phyloP scores from a whole-genome alignment of 495 filamentous ascomycete genomes.

The Sabuloglossum arenarium region DNA sequence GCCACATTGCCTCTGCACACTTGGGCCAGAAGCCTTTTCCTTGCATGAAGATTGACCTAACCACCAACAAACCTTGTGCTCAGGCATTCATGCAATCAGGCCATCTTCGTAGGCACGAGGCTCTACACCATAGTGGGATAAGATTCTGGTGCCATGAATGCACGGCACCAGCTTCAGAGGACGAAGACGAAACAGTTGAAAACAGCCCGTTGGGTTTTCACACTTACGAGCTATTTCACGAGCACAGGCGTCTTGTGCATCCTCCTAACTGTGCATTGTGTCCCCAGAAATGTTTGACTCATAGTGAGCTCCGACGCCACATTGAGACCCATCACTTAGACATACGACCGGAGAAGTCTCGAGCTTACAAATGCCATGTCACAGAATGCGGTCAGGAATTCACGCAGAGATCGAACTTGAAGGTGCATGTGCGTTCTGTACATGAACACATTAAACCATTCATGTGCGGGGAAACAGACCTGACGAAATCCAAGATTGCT shows the following conservation, averaged over 20 bases:
- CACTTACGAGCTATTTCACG: constrained; percentile 45
- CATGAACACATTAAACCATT: constrained; percentile 49
- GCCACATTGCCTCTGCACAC: constrained; percentile 58
- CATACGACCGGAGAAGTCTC: constrained; percentile 20
- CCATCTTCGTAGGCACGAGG: constrained; percentile 48
- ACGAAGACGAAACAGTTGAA: not conserved
- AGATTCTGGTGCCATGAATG: constrained; percentile 43
- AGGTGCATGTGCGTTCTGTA: constrained; percentile 50
- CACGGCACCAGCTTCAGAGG: not conserved
- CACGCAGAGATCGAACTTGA: constrained; percentile 58
- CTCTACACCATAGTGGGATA: constrained; percentile 41
- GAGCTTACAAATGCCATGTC: constrained; percentile 36
- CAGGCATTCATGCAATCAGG: constrained; percentile 49
- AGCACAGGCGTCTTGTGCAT: constrained; percentile 49
- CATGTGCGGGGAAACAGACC: constrained; percentile 48
- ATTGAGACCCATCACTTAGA: constrained; percentile 14
- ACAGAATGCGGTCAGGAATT: constrained; percentile 49
- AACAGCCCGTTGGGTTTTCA: constrained; percentile 34
- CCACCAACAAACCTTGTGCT: constrained; percentile 35
- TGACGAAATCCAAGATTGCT: constrained; percentile 29
- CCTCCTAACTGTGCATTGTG: constrained; percentile 59
- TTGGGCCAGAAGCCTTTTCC: constrained; percentile 43
- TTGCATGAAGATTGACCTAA: constrained; percentile 36
- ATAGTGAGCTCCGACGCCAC: constrained; percentile 36
- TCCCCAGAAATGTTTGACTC: constrained; percentile 34